A percentile compares a stretch with the other conserved stretches of the same genome.
Conservation (phyloP, 2,329 filamentous ascomycete species). For the Bipolaris bicolor region DNA sequence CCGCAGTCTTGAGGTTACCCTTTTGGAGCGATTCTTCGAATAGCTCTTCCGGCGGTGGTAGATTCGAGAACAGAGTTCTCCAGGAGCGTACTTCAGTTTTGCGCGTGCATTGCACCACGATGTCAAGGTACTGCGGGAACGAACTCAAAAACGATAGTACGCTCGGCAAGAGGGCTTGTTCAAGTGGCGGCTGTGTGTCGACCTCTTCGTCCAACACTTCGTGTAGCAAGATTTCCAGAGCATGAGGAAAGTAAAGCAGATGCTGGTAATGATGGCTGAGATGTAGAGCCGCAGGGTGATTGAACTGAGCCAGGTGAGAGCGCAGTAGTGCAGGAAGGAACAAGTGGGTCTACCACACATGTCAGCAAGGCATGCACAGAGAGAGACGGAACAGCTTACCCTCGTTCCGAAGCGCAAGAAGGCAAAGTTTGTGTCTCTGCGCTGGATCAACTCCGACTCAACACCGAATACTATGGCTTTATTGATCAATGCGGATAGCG, state of each 20-base stretch:
- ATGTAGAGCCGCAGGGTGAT: constrained; percentile 78
- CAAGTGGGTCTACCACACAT: constrained; percentile 74
- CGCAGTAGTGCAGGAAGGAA: constrained; percentile 89
- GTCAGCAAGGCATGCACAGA: constrained; percentile 24
- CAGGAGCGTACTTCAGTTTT: constrained; percentile 96
- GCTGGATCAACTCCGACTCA: constrained; percentile 90
- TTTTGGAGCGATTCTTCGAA: constrained; percentile 91
- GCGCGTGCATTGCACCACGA: constrained; percentile 93
- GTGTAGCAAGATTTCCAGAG: constrained; percentile 88
- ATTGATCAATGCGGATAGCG: constrained; percentile 81
- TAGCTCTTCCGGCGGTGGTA: constrained; percentile 87
- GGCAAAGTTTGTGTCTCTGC: constrained; percentile 88
- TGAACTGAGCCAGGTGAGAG: constrained; percentile 75
- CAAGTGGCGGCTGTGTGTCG: constrained; percentile 63
- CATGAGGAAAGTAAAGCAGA: constrained; percentile 90
- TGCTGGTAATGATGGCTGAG: constrained; percentile 85
- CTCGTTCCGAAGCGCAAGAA: constrained; percentile 87
- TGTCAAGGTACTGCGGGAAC: constrained; percentile 83
- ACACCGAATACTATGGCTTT: constrained; percentile 91
- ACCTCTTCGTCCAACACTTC: constrained; percentile 94
- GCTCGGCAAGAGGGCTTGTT: constrained; percentile 58
- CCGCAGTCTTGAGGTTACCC: constrained; percentile 89
- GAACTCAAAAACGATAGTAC: constrained; percentile 61
- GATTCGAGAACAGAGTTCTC: constrained; percentile 88
- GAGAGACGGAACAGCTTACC: constrained; percentile 59